phyloP scores from a whole-genome alignment of 768 basidiomycete genomes.

The Phanerochaete carnosa region DNA sequence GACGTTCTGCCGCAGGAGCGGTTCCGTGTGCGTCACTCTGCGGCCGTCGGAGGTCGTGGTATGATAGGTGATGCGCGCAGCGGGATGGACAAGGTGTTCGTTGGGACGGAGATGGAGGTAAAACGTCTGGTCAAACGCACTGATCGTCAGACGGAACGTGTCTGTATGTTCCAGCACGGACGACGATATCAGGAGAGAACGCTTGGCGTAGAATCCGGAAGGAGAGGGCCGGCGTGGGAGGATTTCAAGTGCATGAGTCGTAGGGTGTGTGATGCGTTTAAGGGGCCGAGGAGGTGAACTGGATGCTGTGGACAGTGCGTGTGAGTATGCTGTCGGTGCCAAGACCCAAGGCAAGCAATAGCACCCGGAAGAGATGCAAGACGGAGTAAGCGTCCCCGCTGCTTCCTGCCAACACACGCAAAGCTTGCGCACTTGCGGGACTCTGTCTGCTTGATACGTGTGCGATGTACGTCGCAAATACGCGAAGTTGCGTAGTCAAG shows the following conservation, averaged over 20 bases:
- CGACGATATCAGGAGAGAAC: slow-evolving; percentile 31
- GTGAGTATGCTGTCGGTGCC: neutral
- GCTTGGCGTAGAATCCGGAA: slow-evolving; percentile 16
- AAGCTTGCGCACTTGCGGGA: neutral
- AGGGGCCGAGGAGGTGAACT: slow-evolving; percentile 31
- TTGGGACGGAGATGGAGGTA: slow-evolving; percentile 77
- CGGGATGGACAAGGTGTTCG: slow-evolving; percentile 73
- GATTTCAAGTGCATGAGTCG: slow-evolving; percentile 37
- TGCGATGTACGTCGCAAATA: neutral
- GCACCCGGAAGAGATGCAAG: neutral
- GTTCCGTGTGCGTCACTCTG: slow-evolving; percentile 49
- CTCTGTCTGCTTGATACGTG: neutral
- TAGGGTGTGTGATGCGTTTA: slow-evolving; percentile 35
- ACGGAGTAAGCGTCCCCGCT: neutral
- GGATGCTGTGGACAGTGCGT: slow-evolving; percentile 14
- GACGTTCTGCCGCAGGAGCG: slow-evolving; percentile 61
- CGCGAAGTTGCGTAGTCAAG: neutral
- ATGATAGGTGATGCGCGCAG: slow-evolving; percentile 70
- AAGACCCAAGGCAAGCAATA: too few species aligned
- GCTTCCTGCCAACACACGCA: neutral
- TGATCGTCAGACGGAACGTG: slow-evolving; percentile 64
- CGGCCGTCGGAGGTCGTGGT: slow-evolving; percentile 47
- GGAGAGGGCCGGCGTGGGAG: slow-evolving; percentile 30
- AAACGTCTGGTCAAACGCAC: slow-evolving; percentile 63
- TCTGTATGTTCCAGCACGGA: slow-evolving; percentile 62